phyloP scores from a whole-genome alignment of 805 yeast genomes.

The Sporopachydermia lactativora region DNA sequence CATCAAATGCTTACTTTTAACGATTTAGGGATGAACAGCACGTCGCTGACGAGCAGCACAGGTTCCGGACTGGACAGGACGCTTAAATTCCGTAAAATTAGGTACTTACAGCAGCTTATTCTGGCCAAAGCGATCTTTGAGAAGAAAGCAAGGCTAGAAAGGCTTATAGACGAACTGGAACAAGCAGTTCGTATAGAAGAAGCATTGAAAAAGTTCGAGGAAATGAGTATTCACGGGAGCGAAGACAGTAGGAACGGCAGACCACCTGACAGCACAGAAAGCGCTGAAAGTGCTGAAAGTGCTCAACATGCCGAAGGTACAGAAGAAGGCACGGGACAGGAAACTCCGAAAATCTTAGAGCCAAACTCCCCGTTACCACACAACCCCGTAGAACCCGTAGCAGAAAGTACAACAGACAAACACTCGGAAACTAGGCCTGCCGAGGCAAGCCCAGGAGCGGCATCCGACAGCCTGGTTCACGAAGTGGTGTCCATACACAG shows the following conservation, averaged over 20 bases:
- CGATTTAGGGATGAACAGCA: background rate
- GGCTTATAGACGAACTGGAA: background rate
- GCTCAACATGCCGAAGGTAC: background rate
- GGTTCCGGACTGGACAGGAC: constrained; percentile 1
- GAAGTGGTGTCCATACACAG: background rate
- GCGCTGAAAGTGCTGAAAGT: background rate
- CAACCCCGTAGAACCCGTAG: background rate
- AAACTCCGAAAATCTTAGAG: background rate
- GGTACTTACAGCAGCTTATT: background rate
- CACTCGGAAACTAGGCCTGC: too few species aligned
- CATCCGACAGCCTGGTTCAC: background rate
- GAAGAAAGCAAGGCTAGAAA: constrained; percentile 1
- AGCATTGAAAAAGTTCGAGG: constrained; percentile 1
- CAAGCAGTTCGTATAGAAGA: background rate
- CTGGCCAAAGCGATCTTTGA: background rate
- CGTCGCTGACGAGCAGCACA: background rate
- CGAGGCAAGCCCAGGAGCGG: background rate
- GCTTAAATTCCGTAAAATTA: background rate
- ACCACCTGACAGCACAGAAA: background rate
- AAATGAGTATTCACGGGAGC: background rate
- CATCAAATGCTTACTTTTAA: background rate
- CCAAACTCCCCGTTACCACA: background rate
- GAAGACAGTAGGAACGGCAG: too few species aligned
- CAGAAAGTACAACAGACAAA: background rate
- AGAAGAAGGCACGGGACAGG: background rate